Conservation (phyloP, 2,329 filamentous ascomycete species). For the Chrysoporthe puriensis region DNA sequence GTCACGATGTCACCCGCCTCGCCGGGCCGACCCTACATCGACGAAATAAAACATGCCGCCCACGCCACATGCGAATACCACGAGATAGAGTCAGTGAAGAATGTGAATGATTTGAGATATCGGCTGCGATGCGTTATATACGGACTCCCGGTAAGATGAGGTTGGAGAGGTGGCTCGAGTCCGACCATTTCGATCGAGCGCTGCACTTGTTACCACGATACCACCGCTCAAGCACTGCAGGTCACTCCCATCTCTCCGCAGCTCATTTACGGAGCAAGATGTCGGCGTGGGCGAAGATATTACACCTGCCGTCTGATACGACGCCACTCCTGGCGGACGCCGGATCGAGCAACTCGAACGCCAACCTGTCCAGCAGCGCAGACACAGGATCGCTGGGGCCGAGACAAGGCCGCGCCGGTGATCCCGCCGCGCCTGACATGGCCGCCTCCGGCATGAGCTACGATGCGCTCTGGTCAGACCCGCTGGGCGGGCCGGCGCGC, state of each 20-base stretch:
- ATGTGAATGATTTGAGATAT: background rate
- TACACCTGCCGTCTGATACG: conserved; percentile 1
- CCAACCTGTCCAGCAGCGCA: background rate
- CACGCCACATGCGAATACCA: conserved; percentile 1
- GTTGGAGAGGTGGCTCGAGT: background rate
- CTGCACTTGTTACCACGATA: background rate
- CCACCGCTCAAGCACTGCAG: background rate
- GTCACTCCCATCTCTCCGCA: background rate
- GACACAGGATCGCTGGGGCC: background rate
- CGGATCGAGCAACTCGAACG: background rate
- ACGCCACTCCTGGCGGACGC: conserved; percentile 2
- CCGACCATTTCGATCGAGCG: background rate
- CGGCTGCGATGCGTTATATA: background rate
- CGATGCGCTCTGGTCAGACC: conserved; percentile 41
- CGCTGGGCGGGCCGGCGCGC: conserved; percentile 42
- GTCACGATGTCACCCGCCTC: conserved; percentile 7
- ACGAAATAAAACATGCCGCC: background rate
- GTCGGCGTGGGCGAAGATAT: background rate
- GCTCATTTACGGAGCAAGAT: background rate
- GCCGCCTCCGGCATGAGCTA: conserved; percentile 28
- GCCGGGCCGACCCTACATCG: background rate
- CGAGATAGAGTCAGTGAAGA: background rate
- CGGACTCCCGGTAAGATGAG: background rate
- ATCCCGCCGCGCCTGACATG: background rate
- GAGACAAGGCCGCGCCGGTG: no score